Base-by-base conservation (phyloP, 306 rosid genomes). In the Delonix regia region DNA sequence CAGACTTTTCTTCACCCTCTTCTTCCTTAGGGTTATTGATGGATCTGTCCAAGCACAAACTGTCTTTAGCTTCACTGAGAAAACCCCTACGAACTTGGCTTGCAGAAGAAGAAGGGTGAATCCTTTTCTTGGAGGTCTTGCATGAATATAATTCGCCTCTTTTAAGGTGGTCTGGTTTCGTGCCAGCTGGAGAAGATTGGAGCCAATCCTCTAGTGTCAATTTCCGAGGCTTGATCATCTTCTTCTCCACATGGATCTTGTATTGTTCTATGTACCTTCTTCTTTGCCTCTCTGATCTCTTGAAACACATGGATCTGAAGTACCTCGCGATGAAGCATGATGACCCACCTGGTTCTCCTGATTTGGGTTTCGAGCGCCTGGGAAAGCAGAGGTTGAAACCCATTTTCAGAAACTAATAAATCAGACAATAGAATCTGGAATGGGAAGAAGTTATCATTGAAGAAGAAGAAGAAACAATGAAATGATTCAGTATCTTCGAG, bases 41-140 rank as follows among this genome's bases (percentile, higher is more conserved):
- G 34, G 67, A 74, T 68, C 71, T 86, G 19, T 72, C 85, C 34
- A 86, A 80, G 56, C 64, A 79, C 34, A 86, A 67, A 69, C 86
- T 85, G 44, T 86, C 85, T 45, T 34, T 61, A 14, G 83, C 68
- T 60, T 86, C 83, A 21, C 63, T 22, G 68, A 85, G 10, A 64
- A 14, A 39, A 48, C 57, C 44, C 47, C 77, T 45, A 1, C 2
- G 74, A 6, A 24, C 42, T 53, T 63, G 74, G 5, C 41, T 65
- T 9, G 70, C 9, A 59, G 47, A 18, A 36, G 70, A 53, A 41
- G 74, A 82, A 79, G 86, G 89, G 33, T 80, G 81, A 36, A 86
- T 71, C 60, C 76, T 86, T 67, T 77, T 83, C 81, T 52, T 76
- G 0, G 71, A 77, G 7, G 75, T 72, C 70, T n/a, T 75, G 41